Evolutionary conservation across 2,329 filamentous ascomycete species (phyloP), one percentile per base, ranked within the genome.

Genomic region (Colletotrichum sp.): DNA sequence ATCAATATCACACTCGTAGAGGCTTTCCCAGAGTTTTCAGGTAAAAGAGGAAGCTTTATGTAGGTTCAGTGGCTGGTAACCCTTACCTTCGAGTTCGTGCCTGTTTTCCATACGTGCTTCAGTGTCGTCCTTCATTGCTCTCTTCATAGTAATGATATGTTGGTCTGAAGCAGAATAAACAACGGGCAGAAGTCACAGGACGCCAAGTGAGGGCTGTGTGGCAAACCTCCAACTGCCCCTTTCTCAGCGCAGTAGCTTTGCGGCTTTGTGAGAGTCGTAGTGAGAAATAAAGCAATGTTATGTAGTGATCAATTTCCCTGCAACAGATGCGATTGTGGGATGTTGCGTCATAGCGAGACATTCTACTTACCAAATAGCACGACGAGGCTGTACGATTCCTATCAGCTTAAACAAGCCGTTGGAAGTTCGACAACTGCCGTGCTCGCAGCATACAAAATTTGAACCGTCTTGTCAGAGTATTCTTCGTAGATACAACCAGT

Each of bases 31-130:
- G 38, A 43, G 8, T 43, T 43, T 0, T 43, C 43, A 0, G 18
- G 43, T 5, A 2, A 48, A 21, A 48, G 18, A 21, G 10, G 10
- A 48, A 48, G n/a, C 10, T 48, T 8, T 48, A 1, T 48, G 2
- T 4, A 48, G n/a, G n/a, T 48, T 0, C n/a, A 8, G 5, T 1
- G 18, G 18, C 38, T 43, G n/a, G 6, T 48, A 0, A 13, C 2
- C 3, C 43, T 21, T 48, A 3, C n/a, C 43, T 48, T 0, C 0
- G 43, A 48, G 10, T 13, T 48, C 3, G 5, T 0, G 1, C 0
- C 1, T 21, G 43, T 10, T 1, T 21, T 48, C 43, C n/a, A 2
- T 13, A 0, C 18, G 2, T 3, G n/a, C 6, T 48, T 48, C n/a
- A 6, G 43, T 0, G 43, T 0, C 43, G 6, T 48, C 43, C n/a